Conservation (phyloP, 1,139 yeast genomes). For the Pichia sp. region DNA sequence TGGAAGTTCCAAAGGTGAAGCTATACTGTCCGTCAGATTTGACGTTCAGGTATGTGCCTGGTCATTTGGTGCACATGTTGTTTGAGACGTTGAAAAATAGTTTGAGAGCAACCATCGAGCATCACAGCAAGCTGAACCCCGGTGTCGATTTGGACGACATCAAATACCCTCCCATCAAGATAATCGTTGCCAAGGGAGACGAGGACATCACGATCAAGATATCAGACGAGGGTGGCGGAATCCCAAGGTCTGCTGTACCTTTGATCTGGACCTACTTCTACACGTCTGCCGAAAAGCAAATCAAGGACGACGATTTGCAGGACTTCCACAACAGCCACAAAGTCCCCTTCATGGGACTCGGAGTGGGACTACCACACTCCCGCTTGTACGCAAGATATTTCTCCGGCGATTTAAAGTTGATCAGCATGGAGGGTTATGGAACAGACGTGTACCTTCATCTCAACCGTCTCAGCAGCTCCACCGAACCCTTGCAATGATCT, state of each 20-base stretch:
- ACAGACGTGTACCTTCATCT: conserved; percentile 87
- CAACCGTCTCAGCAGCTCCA: conserved; percentile 50
- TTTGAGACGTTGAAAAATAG: conserved; percentile 84
- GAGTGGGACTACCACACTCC: conserved; percentile 86
- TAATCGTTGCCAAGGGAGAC: conserved; percentile 84
- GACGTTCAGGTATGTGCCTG: conserved; percentile 83
- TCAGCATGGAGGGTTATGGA: conserved; percentile 92
- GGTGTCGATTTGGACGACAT: conserved; percentile 56
- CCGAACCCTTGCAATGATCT: conserved; percentile 39
- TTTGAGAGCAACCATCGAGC: conserved; percentile 78
- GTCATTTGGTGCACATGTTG: conserved; percentile 82
- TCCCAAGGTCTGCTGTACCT: conserved; percentile 79
- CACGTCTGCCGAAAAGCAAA: conserved; percentile 80
- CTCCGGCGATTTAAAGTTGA: conserved; percentile 84
- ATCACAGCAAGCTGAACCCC: conserved; percentile 50
- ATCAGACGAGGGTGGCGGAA: conserved; percentile 93
- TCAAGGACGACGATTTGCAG: conserved; percentile 66
- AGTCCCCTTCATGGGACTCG: conserved; percentile 95
- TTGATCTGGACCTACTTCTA: conserved; percentile 88
- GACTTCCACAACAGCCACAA: conserved; percentile 45
- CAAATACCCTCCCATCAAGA: conserved; percentile 76
- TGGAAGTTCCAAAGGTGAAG: conserved; percentile 77
- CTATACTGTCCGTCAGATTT: conserved; percentile 67
- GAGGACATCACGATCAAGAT: conserved; percentile 92
- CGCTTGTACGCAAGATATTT: conserved; percentile 84